phyloP scores from a whole-genome alignment of 2,329 filamentous ascomycete species.

The Scedosporium boydii region DNA sequence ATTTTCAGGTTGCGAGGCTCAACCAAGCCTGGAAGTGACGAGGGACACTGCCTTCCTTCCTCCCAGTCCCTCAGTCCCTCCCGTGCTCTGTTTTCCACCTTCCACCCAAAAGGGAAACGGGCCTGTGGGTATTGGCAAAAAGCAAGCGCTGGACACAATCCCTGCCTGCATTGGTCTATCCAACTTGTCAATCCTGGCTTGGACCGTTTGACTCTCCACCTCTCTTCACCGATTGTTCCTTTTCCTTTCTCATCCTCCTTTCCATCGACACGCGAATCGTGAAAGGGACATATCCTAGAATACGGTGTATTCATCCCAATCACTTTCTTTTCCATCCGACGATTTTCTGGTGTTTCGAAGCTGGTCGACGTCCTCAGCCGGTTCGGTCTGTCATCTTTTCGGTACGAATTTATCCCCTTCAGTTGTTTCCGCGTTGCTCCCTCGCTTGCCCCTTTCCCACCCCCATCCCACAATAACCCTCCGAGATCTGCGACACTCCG shows the following conservation, averaged over 20 bases:
- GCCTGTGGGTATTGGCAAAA: slow-evolving; percentile 1
- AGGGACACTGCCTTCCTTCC: background rate
- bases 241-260: slow-evolving; percentile 1
- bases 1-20: background rate
- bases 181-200: background rate
- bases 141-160: background rate
- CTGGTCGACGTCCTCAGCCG: background rate
- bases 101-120: background rate
- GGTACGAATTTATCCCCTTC: background rate
- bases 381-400: background rate
- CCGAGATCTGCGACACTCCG: slow-evolving; percentile 28
- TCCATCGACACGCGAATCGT: background rate
- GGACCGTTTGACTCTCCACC: background rate
- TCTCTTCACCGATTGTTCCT: slow-evolving; percentile 1
- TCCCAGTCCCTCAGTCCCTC: background rate
- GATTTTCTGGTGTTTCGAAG: background rate
- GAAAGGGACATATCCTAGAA: slow-evolving; percentile 1
- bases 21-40: background rate
- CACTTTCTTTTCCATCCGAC: background rate
- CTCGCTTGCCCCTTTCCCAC: background rate
- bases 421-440: background rate
- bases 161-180: background rate
- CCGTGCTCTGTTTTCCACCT: background rate
- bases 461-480: background rate
- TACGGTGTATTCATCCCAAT: slow-evolving; percentile 3